Percentiles rank a stretch among this genome's conserved stretches.
phyloP scores from a whole-genome alignment of 1,284 basidiomycete species.

The Neolentinus lepideus region DNA sequence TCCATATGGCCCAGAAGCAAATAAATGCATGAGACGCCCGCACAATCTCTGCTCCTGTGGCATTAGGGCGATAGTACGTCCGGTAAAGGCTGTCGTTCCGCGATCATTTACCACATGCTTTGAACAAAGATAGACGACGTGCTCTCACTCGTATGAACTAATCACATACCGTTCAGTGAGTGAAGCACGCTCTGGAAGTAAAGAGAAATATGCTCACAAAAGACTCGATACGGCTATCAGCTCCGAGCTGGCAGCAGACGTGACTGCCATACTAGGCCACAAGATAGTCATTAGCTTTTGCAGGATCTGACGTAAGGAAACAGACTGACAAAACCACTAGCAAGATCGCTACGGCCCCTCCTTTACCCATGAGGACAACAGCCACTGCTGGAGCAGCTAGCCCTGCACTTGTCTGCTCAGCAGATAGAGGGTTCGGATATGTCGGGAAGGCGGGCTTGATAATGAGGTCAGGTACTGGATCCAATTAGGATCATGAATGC shows the following conservation, averaged over 20 bases:
- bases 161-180: neutral
- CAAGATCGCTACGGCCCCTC: constrained; percentile 42
- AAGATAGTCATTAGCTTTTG: constrained; percentile 6
- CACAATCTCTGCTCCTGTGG: constrained; percentile 55
- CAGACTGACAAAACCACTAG: constrained; percentile 44
- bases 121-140: constrained; percentile 4
- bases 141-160: constrained; percentile 34
- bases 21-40: constrained; percentile 48
- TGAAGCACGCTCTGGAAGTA: neutral
- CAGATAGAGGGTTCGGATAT: constrained; percentile 41
- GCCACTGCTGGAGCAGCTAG: constrained; percentile 48
- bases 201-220: constrained; percentile 31
- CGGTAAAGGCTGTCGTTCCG: constrained; percentile 40
- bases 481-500: neutral
- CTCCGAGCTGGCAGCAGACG: constrained; percentile 52
- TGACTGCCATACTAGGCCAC: constrained; percentile 41
- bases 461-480: neutral
- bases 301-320: too few species aligned
- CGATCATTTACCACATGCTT: neutral
- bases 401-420: constrained; percentile 41
- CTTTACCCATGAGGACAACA: constrained; percentile 41
- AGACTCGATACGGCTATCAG: constrained; percentile 53
- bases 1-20: constrained; percentile 51
- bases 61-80: constrained; percentile 57
- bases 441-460: constrained; percentile 42